Base-by-base conservation (phyloP, 805 yeast genomes). In the Sungouiozyma ichnusensis region DNA sequence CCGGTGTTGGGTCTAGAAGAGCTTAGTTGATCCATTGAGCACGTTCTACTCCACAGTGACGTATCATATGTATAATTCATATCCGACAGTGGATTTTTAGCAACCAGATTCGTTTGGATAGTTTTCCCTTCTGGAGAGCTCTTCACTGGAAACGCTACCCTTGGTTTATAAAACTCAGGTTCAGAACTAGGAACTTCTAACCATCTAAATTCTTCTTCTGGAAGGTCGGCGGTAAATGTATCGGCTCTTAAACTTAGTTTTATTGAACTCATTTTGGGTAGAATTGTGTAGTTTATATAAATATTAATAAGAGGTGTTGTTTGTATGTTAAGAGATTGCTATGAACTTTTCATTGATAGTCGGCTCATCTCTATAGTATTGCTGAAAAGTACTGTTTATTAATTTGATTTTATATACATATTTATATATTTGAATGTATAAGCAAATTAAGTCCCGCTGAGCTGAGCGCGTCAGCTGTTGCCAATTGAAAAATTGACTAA, bases 1-100 rank as follows among this genome's bases (percentile, higher is more conserved):
- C 4, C 20, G 2, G 20, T 48, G 44, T 29, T 42, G 37, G 36
- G 40, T 11, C 29, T 24, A 24, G 29, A 24, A 24, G 29, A 36
- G n/a, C 37, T 33, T 15, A 24, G 9, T 24, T 6, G 9, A 24
- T 24, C 29, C 9, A 24, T 24, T 11, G 29, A 24, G 6, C 9
- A 11, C 6, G 29, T 24, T 24, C 29, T 24, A 11, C 9, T 24
- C 29, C 6, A 7, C 29, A 7, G 29, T 11, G 11, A 24, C 11
- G 11, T 24, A 6, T 24, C 29, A 24, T 24, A 24, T 24, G 29
- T 24, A 24, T 24, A 24, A 11, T 6, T 24, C 11, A 6, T 24
- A 24, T 24, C 29, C 6, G 11, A 24, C 9, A 24, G 11, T 11
- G 29, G 29, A 24, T 24, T 6, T 24, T 24, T 24, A 6, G 29